Conservation (phyloP, 331 rosid species). For the Phaseolus coccineus region DNA sequence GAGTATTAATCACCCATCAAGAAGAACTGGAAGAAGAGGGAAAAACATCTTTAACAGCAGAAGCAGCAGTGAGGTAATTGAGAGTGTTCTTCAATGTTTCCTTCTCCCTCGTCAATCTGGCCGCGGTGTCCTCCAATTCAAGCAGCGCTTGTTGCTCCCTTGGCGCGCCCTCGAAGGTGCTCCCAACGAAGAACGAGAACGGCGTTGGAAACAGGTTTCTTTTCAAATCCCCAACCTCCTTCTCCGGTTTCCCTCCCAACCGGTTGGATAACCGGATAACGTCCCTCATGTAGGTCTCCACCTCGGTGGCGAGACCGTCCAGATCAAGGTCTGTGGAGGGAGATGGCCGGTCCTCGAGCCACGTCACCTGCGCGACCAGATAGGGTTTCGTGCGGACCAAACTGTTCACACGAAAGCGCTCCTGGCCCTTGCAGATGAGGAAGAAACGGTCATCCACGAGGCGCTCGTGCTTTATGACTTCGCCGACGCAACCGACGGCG, state of each 20-base stretch:
- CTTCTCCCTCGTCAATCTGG: conserved; percentile 87
- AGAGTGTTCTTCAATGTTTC: conserved; percentile 91
- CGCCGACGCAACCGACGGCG: conserved; percentile 96
- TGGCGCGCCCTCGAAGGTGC: conserved; percentile 98
- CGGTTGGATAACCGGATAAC: conserved; percentile 92
- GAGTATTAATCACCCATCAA: background rate
- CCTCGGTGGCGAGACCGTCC: conserved; percentile 75
- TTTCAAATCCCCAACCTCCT: conserved; percentile 86
- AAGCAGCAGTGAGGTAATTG: conserved; percentile 93
- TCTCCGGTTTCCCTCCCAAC: conserved; percentile 91
- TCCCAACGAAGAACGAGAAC: conserved; percentile 94
- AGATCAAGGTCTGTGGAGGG: conserved; percentile 70
- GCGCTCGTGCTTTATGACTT: conserved; percentile 91
- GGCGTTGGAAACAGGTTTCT: conserved; percentile 93
- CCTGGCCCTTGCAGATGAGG: conserved; percentile 95
- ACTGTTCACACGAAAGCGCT: conserved; percentile 80
- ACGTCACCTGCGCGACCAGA: conserved; percentile 84
- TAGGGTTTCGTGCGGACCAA: conserved; percentile 90
- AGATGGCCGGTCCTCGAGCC: conserved; percentile 96
- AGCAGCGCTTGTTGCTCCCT: conserved; percentile 97
- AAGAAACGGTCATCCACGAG: conserved; percentile 98
- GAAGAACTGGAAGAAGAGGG: conserved; percentile 62
- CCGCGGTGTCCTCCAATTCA: conserved; percentile 90
- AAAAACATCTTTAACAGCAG: conserved; percentile 96
- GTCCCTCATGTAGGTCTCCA: conserved; percentile 88